Conservation (phyloP, 352 stramenopile species). For the Aphanomyces invadans region DNA sequence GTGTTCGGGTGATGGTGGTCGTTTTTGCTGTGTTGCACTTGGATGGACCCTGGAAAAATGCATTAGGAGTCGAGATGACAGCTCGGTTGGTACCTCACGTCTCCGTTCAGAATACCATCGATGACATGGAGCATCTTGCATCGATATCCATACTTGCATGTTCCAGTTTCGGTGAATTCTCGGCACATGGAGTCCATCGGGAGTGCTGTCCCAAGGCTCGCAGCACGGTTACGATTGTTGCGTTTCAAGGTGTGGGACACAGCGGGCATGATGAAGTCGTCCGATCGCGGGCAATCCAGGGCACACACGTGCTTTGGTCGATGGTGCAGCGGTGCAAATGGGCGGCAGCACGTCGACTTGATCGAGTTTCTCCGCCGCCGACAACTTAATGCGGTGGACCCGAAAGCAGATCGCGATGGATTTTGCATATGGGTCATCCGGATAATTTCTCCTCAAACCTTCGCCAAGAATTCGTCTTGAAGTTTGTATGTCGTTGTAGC, state of each 20-base stretch:
- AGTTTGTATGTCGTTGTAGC: background rate
- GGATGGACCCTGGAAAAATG: background rate
- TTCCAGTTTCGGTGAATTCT: background rate
- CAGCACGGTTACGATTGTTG: background rate
- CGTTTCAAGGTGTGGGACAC: background rate
- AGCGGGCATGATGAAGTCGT: background rate
- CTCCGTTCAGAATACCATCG: background rate
- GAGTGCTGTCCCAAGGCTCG: background rate
- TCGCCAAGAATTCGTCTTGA: background rate
- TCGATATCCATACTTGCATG: background rate
- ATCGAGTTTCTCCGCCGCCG: background rate
- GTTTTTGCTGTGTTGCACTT: too few relatives aligned
- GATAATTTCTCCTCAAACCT: background rate
- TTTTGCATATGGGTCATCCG: background rate
- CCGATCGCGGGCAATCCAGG: background rate
- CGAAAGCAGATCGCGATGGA: background rate
- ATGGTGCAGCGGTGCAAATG: background rate
- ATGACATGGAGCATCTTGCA: background rate
- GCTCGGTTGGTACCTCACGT: background rate
- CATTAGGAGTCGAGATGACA: background rate
- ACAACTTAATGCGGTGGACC: background rate
- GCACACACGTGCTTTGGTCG: background rate
- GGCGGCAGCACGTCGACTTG: background rate
- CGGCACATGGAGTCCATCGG: background rate
- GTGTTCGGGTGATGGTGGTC: background rate